A percentile compares a stretch with the other conserved stretches of the same genome.
Conservation (phyloP, 2,329 filamentous ascomycete genomes). For the Sarocladiaceae sp. region DNA sequence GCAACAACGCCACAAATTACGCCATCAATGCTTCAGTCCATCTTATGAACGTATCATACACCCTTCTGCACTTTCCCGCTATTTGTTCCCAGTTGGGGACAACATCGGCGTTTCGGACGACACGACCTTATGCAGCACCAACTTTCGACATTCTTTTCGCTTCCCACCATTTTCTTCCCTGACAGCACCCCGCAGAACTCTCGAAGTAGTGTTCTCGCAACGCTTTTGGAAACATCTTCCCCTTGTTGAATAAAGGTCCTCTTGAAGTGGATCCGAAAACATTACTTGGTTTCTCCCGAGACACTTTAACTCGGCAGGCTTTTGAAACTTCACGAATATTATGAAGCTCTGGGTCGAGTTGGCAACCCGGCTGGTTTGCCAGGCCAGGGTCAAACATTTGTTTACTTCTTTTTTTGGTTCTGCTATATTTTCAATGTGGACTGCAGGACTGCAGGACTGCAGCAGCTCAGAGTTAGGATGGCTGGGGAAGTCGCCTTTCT, state of each 20-base stretch:
- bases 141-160: conserved; percentile 10
- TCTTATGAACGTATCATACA: background rate
- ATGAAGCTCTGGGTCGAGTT: background rate
- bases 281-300: too few relatives aligned
- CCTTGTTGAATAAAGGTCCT: background rate
- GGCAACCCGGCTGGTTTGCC: too few relatives aligned
- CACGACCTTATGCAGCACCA: conserved; percentile 8
- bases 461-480: too few relatives aligned
- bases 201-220: background rate
- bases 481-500: too few relatives aligned
- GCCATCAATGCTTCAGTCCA: background rate
- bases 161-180: background rate
- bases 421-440: background rate
- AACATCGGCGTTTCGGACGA: background rate
- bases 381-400: background rate
- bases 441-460: too few relatives aligned
- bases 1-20: background rate
- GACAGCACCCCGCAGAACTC: background rate
- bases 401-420: background rate
- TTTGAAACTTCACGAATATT: background rate
- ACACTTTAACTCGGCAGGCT: background rate
- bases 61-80: background rate
- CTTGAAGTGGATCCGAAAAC: background rate
- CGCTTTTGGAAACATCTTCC: background rate
- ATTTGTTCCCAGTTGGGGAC: background rate